phyloP scores from a whole-genome alignment of 2,329 filamentous ascomycete species.

The Saccharata proteae region DNA sequence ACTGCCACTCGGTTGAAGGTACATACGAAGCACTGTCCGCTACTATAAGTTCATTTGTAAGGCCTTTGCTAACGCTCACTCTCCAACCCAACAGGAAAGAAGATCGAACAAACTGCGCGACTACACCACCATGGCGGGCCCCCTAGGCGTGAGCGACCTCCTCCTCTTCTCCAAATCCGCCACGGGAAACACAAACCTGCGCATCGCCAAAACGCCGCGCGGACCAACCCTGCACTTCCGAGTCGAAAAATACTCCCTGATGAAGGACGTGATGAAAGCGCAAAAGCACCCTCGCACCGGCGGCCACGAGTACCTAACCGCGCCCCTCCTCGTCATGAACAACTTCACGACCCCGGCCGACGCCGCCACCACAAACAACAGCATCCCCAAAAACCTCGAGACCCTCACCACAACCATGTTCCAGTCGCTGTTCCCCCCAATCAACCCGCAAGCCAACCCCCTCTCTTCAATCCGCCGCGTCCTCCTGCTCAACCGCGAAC shows the following conservation, averaged over 20 bases:
- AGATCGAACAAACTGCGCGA: conserved; percentile 80
- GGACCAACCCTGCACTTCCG: conserved; percentile 91
- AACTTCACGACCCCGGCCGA: conserved; percentile 63
- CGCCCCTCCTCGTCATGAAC: conserved; percentile 92
- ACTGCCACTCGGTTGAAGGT: conserved; percentile 77
- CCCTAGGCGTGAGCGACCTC: conserved; percentile 83
- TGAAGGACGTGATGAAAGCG: conserved; percentile 76
- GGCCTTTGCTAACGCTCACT: not conserved
- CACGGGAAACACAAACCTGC: conserved; percentile 82
- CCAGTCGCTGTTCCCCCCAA: conserved; percentile 89
- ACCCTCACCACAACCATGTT: conserved; percentile 87
- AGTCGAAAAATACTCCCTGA: conserved; percentile 87
- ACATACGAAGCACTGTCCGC: conserved; percentile 9
- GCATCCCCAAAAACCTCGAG: conserved; percentile 89
- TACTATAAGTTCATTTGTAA: not conserved
- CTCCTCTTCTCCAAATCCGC: conserved; percentile 85
- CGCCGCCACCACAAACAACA: conserved; percentile 31
- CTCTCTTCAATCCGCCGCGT: conserved; percentile 87
- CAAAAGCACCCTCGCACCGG: conserved; percentile 74
- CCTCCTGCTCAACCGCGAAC: conserved; percentile 76
- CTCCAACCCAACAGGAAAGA: conserved; percentile 60
- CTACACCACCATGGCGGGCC: conserved; percentile 91
- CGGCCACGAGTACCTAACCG: conserved; percentile 66
- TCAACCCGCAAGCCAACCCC: conserved; percentile 82
- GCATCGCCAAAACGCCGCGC: conserved; percentile 74